phyloP scores from a whole-genome alignment of 2,329 filamentous ascomycete species.

The Alternaria sp. region DNA sequence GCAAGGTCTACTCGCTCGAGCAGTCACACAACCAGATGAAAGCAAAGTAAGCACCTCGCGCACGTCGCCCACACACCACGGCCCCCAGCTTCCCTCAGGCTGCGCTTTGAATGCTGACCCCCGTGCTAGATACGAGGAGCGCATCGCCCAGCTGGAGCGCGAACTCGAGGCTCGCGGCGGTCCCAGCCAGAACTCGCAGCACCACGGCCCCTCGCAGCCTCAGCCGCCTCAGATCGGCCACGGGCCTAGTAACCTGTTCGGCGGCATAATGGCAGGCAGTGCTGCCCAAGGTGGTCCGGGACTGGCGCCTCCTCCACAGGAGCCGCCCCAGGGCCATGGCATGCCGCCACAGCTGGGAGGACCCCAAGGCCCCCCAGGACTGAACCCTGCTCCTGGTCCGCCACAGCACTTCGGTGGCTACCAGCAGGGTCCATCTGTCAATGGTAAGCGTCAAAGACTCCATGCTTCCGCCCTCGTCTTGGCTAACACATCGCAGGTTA shows the following conservation, averaged over 20 bases:
- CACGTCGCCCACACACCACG: neutral
- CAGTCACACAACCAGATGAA: conserved; percentile 88
- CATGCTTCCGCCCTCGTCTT: conserved; percentile 5
- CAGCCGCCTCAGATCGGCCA: conserved; percentile 86
- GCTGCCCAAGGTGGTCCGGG: conserved; percentile 82
- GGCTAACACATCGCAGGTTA: conserved; percentile 63
- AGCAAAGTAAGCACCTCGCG: conserved; percentile 72
- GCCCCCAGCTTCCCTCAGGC: neutral
- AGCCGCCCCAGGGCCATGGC: conserved; percentile 64
- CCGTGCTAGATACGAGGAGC: conserved; percentile 83
- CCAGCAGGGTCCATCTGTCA: conserved; percentile 68
- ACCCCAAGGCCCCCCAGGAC: conserved; percentile 76
- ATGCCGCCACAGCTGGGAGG: conserved; percentile 68
- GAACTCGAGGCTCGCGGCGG: conserved; percentile 80
- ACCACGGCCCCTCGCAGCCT: conserved; percentile 81
- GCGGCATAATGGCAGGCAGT: conserved; percentile 92
- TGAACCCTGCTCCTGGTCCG: conserved; percentile 63
- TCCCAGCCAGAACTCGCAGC: conserved; percentile 71
- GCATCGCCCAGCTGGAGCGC: conserved; percentile 82
- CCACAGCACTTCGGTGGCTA: conserved; percentile 74
- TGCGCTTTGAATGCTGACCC: conserved; percentile 15
- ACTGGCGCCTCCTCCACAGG: conserved; percentile 73
- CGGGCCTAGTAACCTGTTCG: conserved; percentile 88
- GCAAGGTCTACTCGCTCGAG: conserved; percentile 93
- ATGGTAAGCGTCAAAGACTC: conserved; percentile 57